Conservation (phyloP, 179 eudicot genomes). For the Pouteria campechiana region DNA sequence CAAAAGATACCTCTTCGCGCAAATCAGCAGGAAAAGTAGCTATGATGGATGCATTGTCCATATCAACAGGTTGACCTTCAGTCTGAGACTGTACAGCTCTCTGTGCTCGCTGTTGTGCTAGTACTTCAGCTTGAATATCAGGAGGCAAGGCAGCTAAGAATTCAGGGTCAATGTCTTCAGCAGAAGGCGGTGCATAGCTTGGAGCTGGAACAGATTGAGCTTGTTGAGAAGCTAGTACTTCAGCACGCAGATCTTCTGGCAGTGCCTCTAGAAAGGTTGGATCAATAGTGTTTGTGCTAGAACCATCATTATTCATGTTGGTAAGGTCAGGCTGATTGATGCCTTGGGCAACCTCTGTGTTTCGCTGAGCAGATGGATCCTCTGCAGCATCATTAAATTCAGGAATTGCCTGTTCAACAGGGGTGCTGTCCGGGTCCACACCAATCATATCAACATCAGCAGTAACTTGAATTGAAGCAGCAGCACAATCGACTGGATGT, state of each 20-base stretch:
- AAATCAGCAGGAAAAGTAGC: constrained; percentile 98
- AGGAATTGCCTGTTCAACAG: constrained; percentile 19
- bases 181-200: constrained; percentile 67
- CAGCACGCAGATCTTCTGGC: constrained; percentile 94
- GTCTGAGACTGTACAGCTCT: constrained; percentile 87
- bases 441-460: constrained; percentile 54
- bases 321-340: constrained; percentile 43
- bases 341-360: constrained; percentile 26
- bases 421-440: constrained; percentile 29
- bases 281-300: constrained; percentile 71
- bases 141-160: constrained; percentile 98
- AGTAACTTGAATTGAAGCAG: constrained; percentile 24
- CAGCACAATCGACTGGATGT: constrained; percentile 25
- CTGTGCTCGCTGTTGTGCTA: constrained; percentile 91
- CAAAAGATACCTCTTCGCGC: constrained; percentile 99
- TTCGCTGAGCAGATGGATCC: constrained; percentile 35
- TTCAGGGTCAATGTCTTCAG: constrained; percentile 97
- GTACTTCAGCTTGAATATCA: constrained; percentile 95
- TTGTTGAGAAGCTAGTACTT: constrained; percentile 96
- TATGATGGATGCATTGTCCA: constrained; percentile 98
- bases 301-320: constrained; percentile 33
- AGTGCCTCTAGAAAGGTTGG: constrained; percentile 99
- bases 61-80: constrained; percentile 97
- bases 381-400: constrained; percentile 18
- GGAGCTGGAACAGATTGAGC: constrained; percentile 76